Evolutionary conservation across 2,329 filamentous ascomycete genomes (phyloP), one percentile per base, ranked within the genome.

Genomic region (Allantophomopsis lycopodina): DNA sequence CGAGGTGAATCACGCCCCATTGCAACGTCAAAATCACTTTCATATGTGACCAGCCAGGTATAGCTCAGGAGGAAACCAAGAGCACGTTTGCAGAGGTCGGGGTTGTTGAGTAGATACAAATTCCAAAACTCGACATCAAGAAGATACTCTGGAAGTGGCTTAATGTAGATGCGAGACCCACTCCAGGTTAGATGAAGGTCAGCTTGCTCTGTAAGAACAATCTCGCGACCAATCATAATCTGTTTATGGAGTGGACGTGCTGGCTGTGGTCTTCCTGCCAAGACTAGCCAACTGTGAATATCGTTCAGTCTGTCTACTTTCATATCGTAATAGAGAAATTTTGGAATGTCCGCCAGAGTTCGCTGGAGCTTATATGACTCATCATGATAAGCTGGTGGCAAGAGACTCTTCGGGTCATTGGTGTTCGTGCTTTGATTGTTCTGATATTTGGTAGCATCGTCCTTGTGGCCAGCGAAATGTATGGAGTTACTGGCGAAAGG

Each of bases 11-110:
- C 46, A 14, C 23, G 23, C 7, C 23, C 23, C 23, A 28, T 28
- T 5, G 59, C 60, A 12, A 63, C 58, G 4, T 35, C 14, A 18
- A 62, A 55, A 42, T 64, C 61, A 30, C 53, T 56, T 42, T 58
- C 48, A 39, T 54, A 50, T 0, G 30, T 38, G 4, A 64, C 48
- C 2, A 64, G 47, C 8, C 48, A 40, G 2, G 44, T 38, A 43
- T 62, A 63, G 3, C 54, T 53, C 17, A 48, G 42, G 2, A 64
- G 42, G 21, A 59, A 55, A 2, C 61, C 61, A 15, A 55, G 28
- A n/a, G 46, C 44, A 32, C 33, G 12, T 32, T 40, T 17, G 18
- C 32, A 36, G 7, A 43, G 39, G 23, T 32, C 23, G 10, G 30
- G 34, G 41, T 42, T 12, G 20, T 35, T 18, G 32, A 39, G 43